A percentile compares a stretch with the other conserved stretches of the same genome.
Conservation (phyloP, 179 eudicot species). For the Silene coronaria region DNA sequence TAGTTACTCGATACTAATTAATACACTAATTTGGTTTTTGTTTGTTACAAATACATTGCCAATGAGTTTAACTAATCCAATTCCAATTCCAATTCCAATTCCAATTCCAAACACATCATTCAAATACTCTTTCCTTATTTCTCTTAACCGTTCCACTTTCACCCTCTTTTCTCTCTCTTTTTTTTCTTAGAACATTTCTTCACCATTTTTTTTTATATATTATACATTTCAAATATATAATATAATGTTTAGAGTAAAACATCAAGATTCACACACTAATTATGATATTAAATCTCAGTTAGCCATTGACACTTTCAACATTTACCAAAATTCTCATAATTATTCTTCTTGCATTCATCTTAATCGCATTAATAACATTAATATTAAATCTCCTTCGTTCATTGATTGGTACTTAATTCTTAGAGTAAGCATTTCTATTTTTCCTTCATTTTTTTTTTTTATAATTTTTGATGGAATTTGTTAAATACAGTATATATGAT, state of each 20-base stretch:
- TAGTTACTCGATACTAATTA: neutral
- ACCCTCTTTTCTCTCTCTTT: constrained; percentile 13
- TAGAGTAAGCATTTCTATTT: constrained; percentile 30
- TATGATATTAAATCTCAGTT: constrained; percentile 42
- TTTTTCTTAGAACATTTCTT: neutral
- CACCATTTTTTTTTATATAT: neutral
- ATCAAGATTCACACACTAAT: constrained; percentile 10
- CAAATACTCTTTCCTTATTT: constrained; percentile 23
- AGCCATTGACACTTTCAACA: constrained; percentile 39
- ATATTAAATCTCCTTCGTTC: constrained; percentile 29
- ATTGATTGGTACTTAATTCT: constrained; percentile 73
- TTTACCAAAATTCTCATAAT: constrained; percentile 27
- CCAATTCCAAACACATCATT: constrained; percentile 18
- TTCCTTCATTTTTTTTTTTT: neutral
- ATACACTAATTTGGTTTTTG: neutral
- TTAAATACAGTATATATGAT: neutral
- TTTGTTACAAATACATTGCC: constrained; percentile 8
- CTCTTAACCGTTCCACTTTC: constrained; percentile 54
- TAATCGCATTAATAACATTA: neutral
- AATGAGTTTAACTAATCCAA: constrained; percentile 26
- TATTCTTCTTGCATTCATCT: constrained; percentile 31
- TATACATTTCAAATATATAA: neutral
- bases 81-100: too few species aligned
- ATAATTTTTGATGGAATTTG: neutral
- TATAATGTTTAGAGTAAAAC: constrained; percentile 25